Percentiles rank a stretch among this genome's conserved stretches.
These are phyloP conservation scores for Salix purpurea DNA, from an alignment of 345 rosid genomes.

Conservation along the genomic window DNA sequence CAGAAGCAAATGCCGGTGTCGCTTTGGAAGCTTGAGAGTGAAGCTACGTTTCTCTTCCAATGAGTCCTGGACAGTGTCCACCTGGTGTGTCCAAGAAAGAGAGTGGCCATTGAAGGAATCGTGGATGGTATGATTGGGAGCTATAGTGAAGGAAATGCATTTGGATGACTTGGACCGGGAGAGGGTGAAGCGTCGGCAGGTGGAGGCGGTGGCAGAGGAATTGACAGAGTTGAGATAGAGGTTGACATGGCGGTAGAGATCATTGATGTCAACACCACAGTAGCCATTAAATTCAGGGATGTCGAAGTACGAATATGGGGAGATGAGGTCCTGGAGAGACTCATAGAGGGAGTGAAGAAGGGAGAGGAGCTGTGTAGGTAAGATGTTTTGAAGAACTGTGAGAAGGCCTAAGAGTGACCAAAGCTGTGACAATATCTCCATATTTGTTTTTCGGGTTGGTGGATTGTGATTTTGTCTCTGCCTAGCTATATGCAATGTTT, in stretches of 20 bases:
- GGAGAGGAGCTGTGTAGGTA: conserved; percentile 46
- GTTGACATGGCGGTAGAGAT: conserved; percentile 47
- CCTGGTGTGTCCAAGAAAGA: conserved; percentile 44
- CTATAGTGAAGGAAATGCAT: conserved; percentile 36
- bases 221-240: conserved; percentile 40
- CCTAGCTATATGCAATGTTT: background rate
- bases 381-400: conserved; percentile 46
- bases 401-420: conserved; percentile 52
- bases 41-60: conserved; percentile 43
- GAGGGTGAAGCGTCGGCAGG: conserved; percentile 43
- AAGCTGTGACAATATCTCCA: conserved; percentile 47
- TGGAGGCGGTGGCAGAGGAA: conserved; percentile 17
- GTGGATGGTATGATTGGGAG: conserved; percentile 40
- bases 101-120: conserved; percentile 34
- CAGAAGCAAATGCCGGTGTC: conserved; percentile 25
- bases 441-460: background rate
- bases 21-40: conserved; percentile 42
- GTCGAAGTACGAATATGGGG: conserved; percentile 41
- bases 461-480: conserved; percentile 18
- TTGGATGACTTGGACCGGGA: conserved; percentile 42
- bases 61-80: conserved; percentile 46
- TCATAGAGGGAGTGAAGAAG: conserved; percentile 34
- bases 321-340: conserved; percentile 35
- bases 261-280: conserved; percentile 48
- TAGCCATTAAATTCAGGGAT: conserved; percentile 51